A percentile compares a stretch with the other conserved stretches of the same genome.
These are phyloP conservation scores for Alternaria burnsii DNA, from an alignment of 2,329 filamentous ascomycete species.

Conservation along the genomic window DNA sequence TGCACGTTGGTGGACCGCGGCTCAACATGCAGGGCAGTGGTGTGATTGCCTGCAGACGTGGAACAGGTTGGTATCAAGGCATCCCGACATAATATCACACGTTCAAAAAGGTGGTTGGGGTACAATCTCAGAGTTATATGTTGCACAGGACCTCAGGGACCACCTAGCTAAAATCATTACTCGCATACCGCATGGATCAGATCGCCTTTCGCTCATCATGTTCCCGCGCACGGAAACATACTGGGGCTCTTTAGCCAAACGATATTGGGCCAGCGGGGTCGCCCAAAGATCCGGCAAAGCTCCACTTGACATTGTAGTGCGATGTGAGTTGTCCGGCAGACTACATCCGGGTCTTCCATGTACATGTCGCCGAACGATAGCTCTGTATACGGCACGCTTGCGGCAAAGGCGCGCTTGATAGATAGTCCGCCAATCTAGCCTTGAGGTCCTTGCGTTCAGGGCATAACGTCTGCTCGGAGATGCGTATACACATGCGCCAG, in stretches of 20 bases:
- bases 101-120: neutral
- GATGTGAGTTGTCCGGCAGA: too few relatives aligned
- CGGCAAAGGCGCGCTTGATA: too few relatives aligned
- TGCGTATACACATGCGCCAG: neutral
- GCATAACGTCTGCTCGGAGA: neutral
- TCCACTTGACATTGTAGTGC: too few relatives aligned
- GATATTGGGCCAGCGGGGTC: neutral
- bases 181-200: neutral
- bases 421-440: too few relatives aligned
- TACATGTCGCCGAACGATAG: too few relatives aligned
- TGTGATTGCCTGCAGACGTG: slow-evolving; percentile 1
- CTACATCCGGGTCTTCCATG: too few relatives aligned
- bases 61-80: neutral
- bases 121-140: neutral
- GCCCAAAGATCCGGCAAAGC: neutral
- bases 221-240: neutral
- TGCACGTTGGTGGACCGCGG: slow-evolving; percentile 3
- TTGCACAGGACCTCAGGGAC: neutral
- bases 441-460: neutral
- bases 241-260: neutral
- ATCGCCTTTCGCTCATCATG: neutral
- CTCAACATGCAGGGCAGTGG: neutral
- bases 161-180: neutral
- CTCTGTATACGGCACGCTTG: too few relatives aligned
- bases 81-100: neutral